Conservation (phyloP, 805 yeast species). For the Lipomyces starkeyi region DNA sequence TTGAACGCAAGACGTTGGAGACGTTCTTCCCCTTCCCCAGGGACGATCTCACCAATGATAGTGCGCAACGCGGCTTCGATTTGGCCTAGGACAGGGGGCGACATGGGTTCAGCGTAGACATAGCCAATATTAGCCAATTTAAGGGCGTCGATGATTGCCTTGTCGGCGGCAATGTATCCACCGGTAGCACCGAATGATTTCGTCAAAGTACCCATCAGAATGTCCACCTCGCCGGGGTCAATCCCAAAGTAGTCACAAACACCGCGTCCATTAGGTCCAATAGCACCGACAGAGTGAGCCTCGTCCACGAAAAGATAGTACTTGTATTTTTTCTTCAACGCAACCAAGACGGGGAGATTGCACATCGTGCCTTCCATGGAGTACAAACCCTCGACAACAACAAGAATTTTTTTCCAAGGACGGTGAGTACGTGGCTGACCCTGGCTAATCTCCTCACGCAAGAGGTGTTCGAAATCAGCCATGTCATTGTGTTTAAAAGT, state of each 20-base stretch:
- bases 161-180: conserved; percentile 87
- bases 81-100: conserved; percentile 87
- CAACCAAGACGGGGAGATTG: conserved; percentile 76
- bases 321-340: conserved; percentile 80
- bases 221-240: conserved; percentile 75
- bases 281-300: conserved; percentile 99
- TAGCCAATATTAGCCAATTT: conserved; percentile 75
- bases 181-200: conserved; percentile 99
- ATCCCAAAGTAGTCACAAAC: conserved; percentile 91
- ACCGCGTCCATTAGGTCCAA: conserved; percentile 94
- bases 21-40: conserved; percentile 93
- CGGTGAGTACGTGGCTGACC: conserved; percentile 96
- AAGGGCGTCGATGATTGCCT: conserved; percentile 71
- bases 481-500: conserved; percentile 80
- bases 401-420: conserved; percentile 82
- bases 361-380: conserved; percentile 90
- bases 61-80: conserved; percentile 79
- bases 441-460: conserved; percentile 84
- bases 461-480: conserved; percentile 72
- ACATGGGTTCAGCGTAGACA: conserved; percentile 77
- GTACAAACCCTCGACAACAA: conserved; percentile 90
- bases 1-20: conserved; percentile 93
- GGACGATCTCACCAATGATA: conserved; percentile 79
- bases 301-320: conserved; percentile 93
- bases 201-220: conserved; percentile 96